These are phyloP conservation scores for Nicotiana sylvestris DNA, from an alignment of 257 asterid species.

Conservation along the genomic window DNA sequence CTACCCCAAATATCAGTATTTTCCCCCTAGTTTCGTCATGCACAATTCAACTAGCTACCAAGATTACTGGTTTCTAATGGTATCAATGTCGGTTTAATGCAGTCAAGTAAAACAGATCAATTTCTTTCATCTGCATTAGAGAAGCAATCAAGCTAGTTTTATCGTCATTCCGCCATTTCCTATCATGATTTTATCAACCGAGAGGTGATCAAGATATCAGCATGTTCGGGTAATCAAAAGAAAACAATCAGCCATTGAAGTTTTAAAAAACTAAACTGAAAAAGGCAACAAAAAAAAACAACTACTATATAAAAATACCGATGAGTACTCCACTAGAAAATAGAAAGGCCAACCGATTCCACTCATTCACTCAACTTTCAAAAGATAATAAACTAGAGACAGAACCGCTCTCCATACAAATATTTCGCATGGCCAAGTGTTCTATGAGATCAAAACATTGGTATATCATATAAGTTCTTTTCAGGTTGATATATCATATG, in stretches of 20 bases:
- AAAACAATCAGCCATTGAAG: not conserved
- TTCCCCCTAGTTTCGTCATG: not conserved
- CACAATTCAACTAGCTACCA: not conserved
- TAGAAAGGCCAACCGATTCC: not conserved
- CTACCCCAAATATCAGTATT: not conserved
- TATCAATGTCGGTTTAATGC: not conserved
- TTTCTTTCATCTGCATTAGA: not conserved
- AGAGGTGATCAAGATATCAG: not conserved
- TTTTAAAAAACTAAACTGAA: not conserved
- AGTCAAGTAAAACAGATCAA: not conserved
- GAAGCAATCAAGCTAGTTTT: not conserved
- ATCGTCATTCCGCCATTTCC: not conserved
- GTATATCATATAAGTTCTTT: not conserved
- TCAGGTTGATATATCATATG: not conserved
- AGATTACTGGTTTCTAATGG: too few relatives aligned
- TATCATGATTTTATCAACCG: not conserved
- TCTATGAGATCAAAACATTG: not conserved
- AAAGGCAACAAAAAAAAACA: not conserved
- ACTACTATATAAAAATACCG: not conserved
- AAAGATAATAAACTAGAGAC: not conserved
- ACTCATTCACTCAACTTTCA: not conserved
- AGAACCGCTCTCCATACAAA: not conserved
- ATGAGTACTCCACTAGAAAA: not conserved
- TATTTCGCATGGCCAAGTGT: not conserved
- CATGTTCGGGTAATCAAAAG: not conserved